Conservation (phyloP, 73 alveolate genomes). For the Stentor roeselii region DNA sequence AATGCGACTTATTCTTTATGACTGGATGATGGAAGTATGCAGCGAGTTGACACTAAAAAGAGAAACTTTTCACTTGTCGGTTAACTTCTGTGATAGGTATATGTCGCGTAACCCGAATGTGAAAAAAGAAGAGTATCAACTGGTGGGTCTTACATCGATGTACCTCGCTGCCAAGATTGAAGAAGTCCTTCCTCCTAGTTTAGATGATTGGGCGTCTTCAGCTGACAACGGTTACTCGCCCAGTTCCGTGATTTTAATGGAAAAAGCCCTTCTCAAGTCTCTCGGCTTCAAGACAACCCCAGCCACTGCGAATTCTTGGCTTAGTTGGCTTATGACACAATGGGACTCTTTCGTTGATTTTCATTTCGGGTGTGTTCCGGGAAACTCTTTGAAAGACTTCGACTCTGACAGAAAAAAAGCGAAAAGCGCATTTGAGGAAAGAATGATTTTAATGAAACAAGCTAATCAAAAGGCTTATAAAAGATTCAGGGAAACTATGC, state of each 20-base stretch:
- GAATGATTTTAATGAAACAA: conserved; percentile 24
- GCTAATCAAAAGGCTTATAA: conserved; percentile 36
- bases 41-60: conserved; percentile 80
- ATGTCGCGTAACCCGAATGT: conserved; percentile 53
- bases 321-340: conserved; percentile 43
- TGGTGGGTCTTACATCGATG: conserved; percentile 81
- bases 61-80: conserved; percentile 81
- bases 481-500: conserved; percentile 37
- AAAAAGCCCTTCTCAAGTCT: conserved; percentile 21
- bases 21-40: conserved; percentile 97
- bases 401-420: neutral
- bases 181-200: conserved; percentile 74
- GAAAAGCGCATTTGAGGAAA: conserved; percentile 22
- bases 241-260: conserved; percentile 37
- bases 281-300: conserved; percentile 38
- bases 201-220: conserved; percentile 56
- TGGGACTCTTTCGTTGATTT: conserved; percentile 37
- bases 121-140: conserved; percentile 64
- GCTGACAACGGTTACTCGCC: conserved; percentile 68
- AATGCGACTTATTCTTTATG: conserved; percentile 86
- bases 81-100: conserved; percentile 72
- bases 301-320: conserved; percentile 40
- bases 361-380: conserved; percentile 22
- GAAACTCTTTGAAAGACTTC: neutral
- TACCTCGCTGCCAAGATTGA: conserved; percentile 90